Percentiles rank a stretch among this genome's conserved stretches.
Evolutionary conservation across 768 basidiomycete species (phyloP).

Genomic region (Boletellus sp.): DNA sequence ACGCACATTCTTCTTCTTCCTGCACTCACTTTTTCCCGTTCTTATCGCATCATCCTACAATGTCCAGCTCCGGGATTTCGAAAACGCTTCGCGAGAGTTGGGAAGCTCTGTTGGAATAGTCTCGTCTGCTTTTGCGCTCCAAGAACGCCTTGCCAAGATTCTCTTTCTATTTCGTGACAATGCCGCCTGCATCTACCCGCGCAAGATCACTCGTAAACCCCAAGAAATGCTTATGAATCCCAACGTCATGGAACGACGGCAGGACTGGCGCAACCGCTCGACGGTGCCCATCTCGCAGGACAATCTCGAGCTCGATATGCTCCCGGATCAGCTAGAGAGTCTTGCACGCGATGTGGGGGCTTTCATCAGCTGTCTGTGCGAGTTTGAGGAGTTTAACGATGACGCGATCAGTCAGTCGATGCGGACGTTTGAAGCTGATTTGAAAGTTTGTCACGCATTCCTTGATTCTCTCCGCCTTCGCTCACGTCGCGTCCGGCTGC

Average conservation of each 20-base stretch:
- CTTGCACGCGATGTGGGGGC: slow-evolving; percentile 46
- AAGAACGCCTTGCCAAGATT: slow-evolving; percentile 47
- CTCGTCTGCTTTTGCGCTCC: slow-evolving; percentile 47
- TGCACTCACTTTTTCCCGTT: neutral
- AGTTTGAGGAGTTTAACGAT: slow-evolving; percentile 54
- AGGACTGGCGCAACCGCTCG: slow-evolving; percentile 33
- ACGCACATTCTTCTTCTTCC: neutral
- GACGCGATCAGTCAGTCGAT: slow-evolving; percentile 48
- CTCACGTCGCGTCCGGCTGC: neutral
- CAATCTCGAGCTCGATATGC: slow-evolving; percentile 42
- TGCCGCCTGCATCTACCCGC: slow-evolving; percentile 49
- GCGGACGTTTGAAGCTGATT: slow-evolving; percentile 43
- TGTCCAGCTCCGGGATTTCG: slow-evolving; percentile 49
- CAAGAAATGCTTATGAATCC: slow-evolving; percentile 34
- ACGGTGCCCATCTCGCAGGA: slow-evolving; percentile 35
- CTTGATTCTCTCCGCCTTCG: neutral
- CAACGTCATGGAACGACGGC: slow-evolving; percentile 28
- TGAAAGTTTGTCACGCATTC: slow-evolving; percentile 33
- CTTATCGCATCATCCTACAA: neutral
- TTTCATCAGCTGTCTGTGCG: slow-evolving; percentile 47
- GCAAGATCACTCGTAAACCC: slow-evolving; percentile 37
- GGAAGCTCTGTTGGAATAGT: slow-evolving; percentile 55
- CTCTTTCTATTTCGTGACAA: slow-evolving; percentile 52
- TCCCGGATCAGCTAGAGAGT: slow-evolving; percentile 42
- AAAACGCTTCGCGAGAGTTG: slow-evolving; percentile 50